Evolutionary conservation across 2,329 filamentous ascomycete species (phyloP), one percentile per base, ranked within the genome.

Genomic region (Aureobasidium leucospermi): DNA sequence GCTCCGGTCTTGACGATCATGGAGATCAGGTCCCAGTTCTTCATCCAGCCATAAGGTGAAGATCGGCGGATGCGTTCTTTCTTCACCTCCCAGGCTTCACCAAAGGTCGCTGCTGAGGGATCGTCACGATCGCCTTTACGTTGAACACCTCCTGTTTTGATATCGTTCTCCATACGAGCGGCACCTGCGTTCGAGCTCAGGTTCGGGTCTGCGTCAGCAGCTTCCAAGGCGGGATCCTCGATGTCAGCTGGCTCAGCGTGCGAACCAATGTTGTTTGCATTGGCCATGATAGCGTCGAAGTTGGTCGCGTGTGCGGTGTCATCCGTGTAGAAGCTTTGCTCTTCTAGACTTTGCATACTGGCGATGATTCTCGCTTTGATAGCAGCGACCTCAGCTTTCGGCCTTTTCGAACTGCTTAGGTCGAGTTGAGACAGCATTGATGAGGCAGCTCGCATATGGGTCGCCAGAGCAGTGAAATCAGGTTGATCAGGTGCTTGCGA

Each of bases 1-100:
- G 87, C 87, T 2, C 89, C 89, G 10, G 89, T 94, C 76, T 94
- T 94, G 66, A 94, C 87, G 68, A 94, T 94, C 61, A 94, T 89
- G 69, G 88, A 92, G 63, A 94, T 80, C 28, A 94, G 79, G 68
- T 94, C 89, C 89, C 89, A 94, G 69, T 91, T 93, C 75, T 89
- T 89, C 85, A 91, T 90, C 84, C 88, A 90, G 9, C 89, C 89
- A 69, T 92, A 94, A 0, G 89, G 89, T 0, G 89, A 93, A 1
- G 88, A 88, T 66, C 88, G 87, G 62, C 89, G 82, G 69, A 94
- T 90, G 19, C 89, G 87, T 72, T 93, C 89, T 67, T 88, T 89
- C 73, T 94, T 94, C 59, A 85, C 81, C 66, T 87, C 84, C 89
- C 89, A 94, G 19, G 89, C 89, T 73, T 94, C 89, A 61, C 90